These are phyloP conservation scores for Arthonia radiata DNA, from an alignment of 495 filamentous ascomycete species.

Conservation along the genomic window DNA sequence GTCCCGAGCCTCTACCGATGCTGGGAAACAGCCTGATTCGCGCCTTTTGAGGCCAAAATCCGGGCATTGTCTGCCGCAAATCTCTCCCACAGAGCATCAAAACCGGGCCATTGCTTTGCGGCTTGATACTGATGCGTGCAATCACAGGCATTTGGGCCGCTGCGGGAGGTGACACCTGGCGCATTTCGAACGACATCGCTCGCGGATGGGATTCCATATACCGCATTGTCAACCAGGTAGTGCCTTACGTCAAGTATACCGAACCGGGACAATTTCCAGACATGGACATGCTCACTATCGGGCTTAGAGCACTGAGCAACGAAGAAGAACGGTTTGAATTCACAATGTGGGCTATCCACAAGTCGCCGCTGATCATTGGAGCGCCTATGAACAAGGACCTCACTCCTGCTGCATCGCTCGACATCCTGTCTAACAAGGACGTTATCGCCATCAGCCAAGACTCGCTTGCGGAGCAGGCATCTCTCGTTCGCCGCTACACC, in stretches of 20 bases:
- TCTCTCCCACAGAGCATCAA: no score
- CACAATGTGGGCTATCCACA: conserved; percentile 19
- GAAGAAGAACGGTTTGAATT: conserved; percentile 17
- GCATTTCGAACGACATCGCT: conserved; percentile 30
- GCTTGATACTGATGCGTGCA: conserved; percentile 8
- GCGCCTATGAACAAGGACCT: no score
- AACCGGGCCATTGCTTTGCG: background rate
- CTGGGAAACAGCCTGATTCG: no score
- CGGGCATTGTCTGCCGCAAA: no score
- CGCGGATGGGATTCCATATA: conserved; percentile 25
- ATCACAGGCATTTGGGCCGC: conserved; percentile 25
- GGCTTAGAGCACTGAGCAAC: conserved; percentile 14
- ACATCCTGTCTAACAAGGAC: conserved; percentile 14
- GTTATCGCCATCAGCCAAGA: conserved; percentile 20
- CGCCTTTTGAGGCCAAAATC: no score
- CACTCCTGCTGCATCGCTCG: no score
- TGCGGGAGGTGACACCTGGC: conserved; percentile 21
- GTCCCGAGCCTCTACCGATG: no score
- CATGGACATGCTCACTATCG: conserved; percentile 20
- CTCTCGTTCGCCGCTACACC: conserved; percentile 13
- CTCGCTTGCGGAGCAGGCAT: conserved; percentile 15
- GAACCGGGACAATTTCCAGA: conserved; percentile 19
- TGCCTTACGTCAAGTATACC: conserved; percentile 9
- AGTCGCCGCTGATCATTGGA: conserved; percentile 18
- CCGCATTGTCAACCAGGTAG: conserved; percentile 24